Evolutionary conservation across 148 eudicot genomes (phyloP).

Genomic region (Dysphania ambrosioides): DNA sequence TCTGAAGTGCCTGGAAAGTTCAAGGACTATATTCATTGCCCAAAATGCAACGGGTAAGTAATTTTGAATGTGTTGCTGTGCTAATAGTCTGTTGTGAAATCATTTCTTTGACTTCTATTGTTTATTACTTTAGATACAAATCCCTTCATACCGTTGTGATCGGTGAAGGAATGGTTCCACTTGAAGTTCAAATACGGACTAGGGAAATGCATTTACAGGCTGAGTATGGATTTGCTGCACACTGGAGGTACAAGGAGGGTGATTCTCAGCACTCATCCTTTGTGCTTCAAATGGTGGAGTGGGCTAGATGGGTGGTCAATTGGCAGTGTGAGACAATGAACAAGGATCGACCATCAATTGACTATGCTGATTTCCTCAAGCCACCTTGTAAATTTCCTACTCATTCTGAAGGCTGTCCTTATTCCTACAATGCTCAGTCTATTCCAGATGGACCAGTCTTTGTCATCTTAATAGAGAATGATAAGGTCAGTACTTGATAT

Average conservation of each 20-base stretch:
- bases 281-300: conserved; percentile 94
- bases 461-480: conserved; percentile 81
- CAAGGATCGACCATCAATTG: conserved; percentile 43
- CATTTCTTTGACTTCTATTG: neutral
- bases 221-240: conserved; percentile 94
- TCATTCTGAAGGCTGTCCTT: conserved; percentile 77
- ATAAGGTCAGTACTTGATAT: conserved; percentile 55
- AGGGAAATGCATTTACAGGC: conserved; percentile 91
- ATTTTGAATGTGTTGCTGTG: neutral
- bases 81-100: neutral
- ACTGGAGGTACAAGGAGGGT: conserved; percentile 97
- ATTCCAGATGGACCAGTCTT: conserved; percentile 73
- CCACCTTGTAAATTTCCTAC: conserved; percentile 78
- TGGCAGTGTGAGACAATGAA: conserved; percentile 96
- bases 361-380: conserved; percentile 40
- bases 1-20: conserved; percentile 79
- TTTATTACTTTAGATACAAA: conserved; percentile 48
- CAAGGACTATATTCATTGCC: conserved; percentile 78
- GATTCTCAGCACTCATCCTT: conserved; percentile 71
- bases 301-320: conserved; percentile 94
- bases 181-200: conserved; percentile 95
- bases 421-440: conserved; percentile 54
- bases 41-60: conserved; percentile 85
- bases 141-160: conserved; percentile 88
- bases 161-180: conserved; percentile 67